Evolutionary conservation across 2,329 filamentous ascomycete genomes (phyloP), one percentile per base, ranked within the genome.

Genomic region (Dendrostoma leiphaemia): DNA sequence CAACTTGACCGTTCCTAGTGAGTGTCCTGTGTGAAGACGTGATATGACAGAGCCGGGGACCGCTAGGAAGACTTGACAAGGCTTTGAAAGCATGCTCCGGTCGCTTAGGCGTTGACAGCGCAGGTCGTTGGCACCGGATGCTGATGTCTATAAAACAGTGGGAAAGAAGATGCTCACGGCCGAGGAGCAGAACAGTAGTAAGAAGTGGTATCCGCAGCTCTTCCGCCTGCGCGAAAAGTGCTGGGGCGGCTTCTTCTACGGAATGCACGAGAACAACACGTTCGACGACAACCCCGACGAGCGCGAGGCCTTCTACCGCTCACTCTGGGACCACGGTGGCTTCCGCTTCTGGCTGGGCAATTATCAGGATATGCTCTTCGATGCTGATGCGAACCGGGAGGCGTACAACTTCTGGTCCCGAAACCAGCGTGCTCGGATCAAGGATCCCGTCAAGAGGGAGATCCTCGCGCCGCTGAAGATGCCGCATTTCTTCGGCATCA

Each of bases 1-100:
- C 0, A 89, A 88, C 55, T 70, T 86, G 6, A 82, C 82, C 0
- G 61, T 88, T 0, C 84, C 84, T 0, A 86, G n/a, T n/a, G n/a
- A n/a, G n/a, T n/a, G n/a, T n/a, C n/a, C n/a, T n/a, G n/a, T n/a
- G n/a, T n/a, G n/a, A n/a, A n/a, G n/a, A n/a, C n/a, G n/a, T n/a
- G n/a, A n/a, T n/a, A n/a, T n/a, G n/a, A n/a, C n/a, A n/a, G n/a
- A n/a, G n/a, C n/a, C n/a, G n/a, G n/a, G n/a, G n/a, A n/a, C n/a
- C n/a, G n/a, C n/a, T n/a, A n/a, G n/a, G n/a, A n/a, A n/a, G n/a
- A n/a, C n/a, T n/a, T n/a, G n/a, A n/a, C n/a, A n/a, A n/a, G n/a
- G n/a, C n/a, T n/a, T n/a, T n/a, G n/a, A n/a, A n/a, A n/a, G n/a
- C n/a, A n/a, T n/a, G n/a, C n/a, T n/a, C n/a, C n/a, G n/a, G n/a